Conservation (phyloP, 768 basidiomycete genomes). For the Russula griseocarnosa region DNA sequence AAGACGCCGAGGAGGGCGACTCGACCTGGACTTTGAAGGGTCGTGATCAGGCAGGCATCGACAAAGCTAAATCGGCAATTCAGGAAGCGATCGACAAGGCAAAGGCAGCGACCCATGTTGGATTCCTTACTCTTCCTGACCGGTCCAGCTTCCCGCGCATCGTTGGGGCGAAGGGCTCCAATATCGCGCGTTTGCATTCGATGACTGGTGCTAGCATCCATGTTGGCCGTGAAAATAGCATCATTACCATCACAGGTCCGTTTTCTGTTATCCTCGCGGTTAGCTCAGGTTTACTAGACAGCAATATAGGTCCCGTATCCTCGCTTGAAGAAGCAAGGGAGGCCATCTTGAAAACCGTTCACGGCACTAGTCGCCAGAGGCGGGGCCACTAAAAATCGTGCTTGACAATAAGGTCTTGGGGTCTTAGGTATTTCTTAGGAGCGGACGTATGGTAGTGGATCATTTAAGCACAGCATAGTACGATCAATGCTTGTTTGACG, state of each 20-base stretch:
- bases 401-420: constrained; percentile 1
- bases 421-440: constrained; percentile 13
- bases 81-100: constrained; percentile 70
- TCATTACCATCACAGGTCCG: constrained; percentile 80
- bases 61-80: constrained; percentile 65
- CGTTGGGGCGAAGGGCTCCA: constrained; percentile 87
- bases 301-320: constrained; percentile 54
- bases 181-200: constrained; percentile 78
- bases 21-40: constrained; percentile 83
- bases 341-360: constrained; percentile 59
- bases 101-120: constrained; percentile 68
- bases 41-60: constrained; percentile 70
- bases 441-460: not conserved
- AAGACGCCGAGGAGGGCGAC: constrained; percentile 76
- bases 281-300: constrained; percentile 10
- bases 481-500: constrained; percentile 2
- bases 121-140: constrained; percentile 79
- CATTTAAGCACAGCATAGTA: constrained; percentile 13
- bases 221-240: constrained; percentile 82
- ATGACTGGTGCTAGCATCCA: constrained; percentile 92
- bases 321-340: constrained; percentile 72
- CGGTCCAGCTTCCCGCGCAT: constrained; percentile 88
- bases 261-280: not conserved
- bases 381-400: constrained; percentile 8
- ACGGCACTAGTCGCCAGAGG: constrained; percentile 27